Percentiles rank a stretch among this genome's conserved stretches.
These are phyloP conservation scores for Hippophae gyantsensis DNA, from an alignment of 306 rosid species.

Conservation along the genomic window DNA sequence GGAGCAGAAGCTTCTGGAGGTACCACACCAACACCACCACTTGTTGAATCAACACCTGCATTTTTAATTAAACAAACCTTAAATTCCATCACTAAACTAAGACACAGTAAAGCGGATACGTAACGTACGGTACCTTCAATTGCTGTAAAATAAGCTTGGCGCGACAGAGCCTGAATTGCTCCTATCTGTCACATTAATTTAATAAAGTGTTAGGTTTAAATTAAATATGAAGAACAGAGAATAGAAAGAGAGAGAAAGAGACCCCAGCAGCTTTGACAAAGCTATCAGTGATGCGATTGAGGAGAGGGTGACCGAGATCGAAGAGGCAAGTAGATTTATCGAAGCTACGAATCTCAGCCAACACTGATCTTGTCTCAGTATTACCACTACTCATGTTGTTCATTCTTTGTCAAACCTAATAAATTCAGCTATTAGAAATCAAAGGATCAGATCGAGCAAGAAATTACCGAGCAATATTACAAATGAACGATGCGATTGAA, in stretches of 20 bases:
- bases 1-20: constrained; percentile 33
- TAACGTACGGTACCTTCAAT: constrained; percentile 33
- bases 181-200: constrained; percentile 43
- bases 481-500: not conserved
- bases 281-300: constrained; percentile 71
- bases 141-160: constrained; percentile 70
- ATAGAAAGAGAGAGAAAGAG: not conserved
- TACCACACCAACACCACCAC: constrained; percentile 20
- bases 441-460: not conserved
- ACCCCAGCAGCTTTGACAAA: constrained; percentile 83
- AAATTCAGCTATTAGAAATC: not conserved
- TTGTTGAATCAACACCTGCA: constrained; percentile 37
- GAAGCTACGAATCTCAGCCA: constrained; percentile 48
- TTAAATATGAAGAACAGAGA: not conserved
- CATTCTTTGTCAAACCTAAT: not conserved
- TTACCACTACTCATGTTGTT: constrained; percentile 15
- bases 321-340: constrained; percentile 38
- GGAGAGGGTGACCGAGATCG: constrained; percentile 89
- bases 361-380: constrained; percentile 38
- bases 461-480: not conserved
- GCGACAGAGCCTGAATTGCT: constrained; percentile 71
- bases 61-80: not conserved
- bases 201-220: not conserved
- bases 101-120: not conserved
- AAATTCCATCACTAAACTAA: not conserved